A percentile compares a stretch with the other conserved stretches of the same genome.
These are phyloP conservation scores for Fagopyrum esculentum DNA, from an alignment of 148 eudicot genomes.

Conservation along the genomic window DNA sequence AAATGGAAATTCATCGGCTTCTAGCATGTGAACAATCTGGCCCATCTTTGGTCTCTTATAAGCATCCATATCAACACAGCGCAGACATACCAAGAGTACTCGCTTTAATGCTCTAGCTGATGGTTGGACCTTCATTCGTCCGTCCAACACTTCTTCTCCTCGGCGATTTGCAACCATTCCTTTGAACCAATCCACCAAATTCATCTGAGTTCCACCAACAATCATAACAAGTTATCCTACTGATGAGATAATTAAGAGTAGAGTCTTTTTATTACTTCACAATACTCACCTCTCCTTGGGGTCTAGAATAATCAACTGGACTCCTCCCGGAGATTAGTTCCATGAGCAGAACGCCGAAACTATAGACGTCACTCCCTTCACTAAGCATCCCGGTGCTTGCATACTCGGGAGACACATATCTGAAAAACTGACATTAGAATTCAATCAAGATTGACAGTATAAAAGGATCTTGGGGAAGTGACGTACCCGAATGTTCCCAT, in stretches of 20 bases:
- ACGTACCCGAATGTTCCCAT: slow-evolving; percentile 99
- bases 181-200: slow-evolving; percentile 97
- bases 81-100: slow-evolving; percentile 75
- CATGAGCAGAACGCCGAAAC: slow-evolving; percentile 92
- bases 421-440: slow-evolving; percentile 16
- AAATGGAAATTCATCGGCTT: slow-evolving; percentile 86
- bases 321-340: slow-evolving; percentile 80
- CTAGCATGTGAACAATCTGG: slow-evolving; percentile 97
- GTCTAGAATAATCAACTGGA: slow-evolving; percentile 84
- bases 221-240: background rate
- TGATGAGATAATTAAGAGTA: background rate
- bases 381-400: slow-evolving; percentile 98
- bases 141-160: slow-evolving; percentile 74
- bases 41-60: slow-evolving; percentile 94
- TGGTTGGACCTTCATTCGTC: slow-evolving; percentile 46
- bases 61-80: slow-evolving; percentile 85
- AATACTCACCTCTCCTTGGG: slow-evolving; percentile 74
- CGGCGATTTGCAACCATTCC: slow-evolving; percentile 77
- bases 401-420: slow-evolving; percentile 96
- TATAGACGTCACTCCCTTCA: slow-evolving; percentile 86
- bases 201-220: slow-evolving; percentile 56
- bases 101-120: slow-evolving; percentile 73
- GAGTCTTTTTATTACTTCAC: background rate
- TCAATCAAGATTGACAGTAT: background rate
- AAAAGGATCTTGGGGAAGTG: slow-evolving; percentile 6